A percentile compares a stretch with the other conserved stretches of the same genome.
phyloP scores from a whole-genome alignment of 1,284 basidiomycete species.

The Xerocomus nothofagi region DNA sequence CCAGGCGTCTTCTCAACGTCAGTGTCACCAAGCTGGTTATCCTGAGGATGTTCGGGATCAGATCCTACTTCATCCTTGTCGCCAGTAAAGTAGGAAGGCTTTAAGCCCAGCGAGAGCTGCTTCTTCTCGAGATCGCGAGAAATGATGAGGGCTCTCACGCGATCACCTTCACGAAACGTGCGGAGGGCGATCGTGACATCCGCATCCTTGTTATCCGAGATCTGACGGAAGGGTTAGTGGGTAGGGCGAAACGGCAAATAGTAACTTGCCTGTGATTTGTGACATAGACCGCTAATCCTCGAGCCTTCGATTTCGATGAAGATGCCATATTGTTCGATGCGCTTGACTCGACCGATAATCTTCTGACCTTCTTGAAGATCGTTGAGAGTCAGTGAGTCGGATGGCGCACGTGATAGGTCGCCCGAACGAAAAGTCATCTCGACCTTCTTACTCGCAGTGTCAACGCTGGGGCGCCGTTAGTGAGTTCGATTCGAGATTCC shows the following conservation, averaged over 20 bases:
- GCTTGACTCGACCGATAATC: constrained; percentile 72
- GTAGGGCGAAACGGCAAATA: background rate
- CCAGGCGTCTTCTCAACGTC: constrained; percentile 27
- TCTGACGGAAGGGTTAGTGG: constrained; percentile 41
- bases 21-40: constrained; percentile 33
- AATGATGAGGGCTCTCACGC: constrained; percentile 79
- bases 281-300: constrained; percentile 88
- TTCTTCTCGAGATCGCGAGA: constrained; percentile 73
- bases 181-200: constrained; percentile 77
- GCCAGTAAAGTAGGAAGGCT: constrained; percentile 81
- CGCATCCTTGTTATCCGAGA: constrained; percentile 82
- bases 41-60: constrained; percentile 12
- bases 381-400: constrained; percentile 45
- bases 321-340: constrained; percentile 85
- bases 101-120: constrained; percentile 86
- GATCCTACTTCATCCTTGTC: constrained; percentile 34
- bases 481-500: constrained; percentile 5
- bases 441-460: constrained; percentile 70
- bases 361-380: constrained; percentile 77
- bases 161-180: constrained; percentile 85
- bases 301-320: constrained; percentile 88
- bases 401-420: constrained; percentile 45
- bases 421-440: constrained; percentile 84
- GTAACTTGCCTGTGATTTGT: constrained; percentile 78
- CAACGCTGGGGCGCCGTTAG: constrained; percentile 51